phyloP scores from a whole-genome alignment of 1,139 yeast genomes.

The Hemisphaericaspora subhashii region DNA sequence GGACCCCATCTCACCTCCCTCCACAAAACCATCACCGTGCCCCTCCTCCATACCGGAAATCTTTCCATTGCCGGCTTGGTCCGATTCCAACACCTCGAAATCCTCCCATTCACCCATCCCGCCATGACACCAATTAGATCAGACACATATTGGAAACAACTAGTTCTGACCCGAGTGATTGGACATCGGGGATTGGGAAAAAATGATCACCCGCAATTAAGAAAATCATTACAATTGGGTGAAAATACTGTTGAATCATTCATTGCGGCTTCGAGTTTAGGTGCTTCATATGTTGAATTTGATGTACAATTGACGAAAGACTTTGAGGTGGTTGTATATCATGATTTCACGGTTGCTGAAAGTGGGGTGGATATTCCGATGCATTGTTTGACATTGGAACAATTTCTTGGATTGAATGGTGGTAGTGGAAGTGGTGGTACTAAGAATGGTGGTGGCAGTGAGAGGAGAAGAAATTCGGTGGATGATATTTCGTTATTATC shows the following conservation, averaged over 20 bases:
- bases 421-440: conserved; percentile 26
- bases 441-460: no score
- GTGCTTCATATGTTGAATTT: conserved; percentile 90
- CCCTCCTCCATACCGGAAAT: conserved; percentile 70
- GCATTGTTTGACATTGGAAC: conserved; percentile 90
- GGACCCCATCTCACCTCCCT: conserved; percentile 69
- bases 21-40: conserved; percentile 67
- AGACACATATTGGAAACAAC: conserved; percentile 89
- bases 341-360: conserved; percentile 93
- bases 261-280: conserved; percentile 94
- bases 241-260: conserved; percentile 95
- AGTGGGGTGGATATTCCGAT: conserved; percentile 96
- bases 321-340: conserved; percentile 87
- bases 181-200: conserved; percentile 97
- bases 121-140: conserved; percentile 67
- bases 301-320: conserved; percentile 98
- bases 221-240: conserved; percentile 85
- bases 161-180: conserved; percentile 86
- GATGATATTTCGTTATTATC: conserved; percentile 41
- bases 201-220: conserved; percentile 53
- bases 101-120: conserved; percentile 73
- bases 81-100: conserved; percentile 71
- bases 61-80: conserved; percentile 77
- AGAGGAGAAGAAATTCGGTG: conserved; percentile 23
- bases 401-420: conserved; percentile 66